Evolutionary conservation across 169 alveolate species (phyloP).

Genomic region (Plasmodium ovale): DNA sequence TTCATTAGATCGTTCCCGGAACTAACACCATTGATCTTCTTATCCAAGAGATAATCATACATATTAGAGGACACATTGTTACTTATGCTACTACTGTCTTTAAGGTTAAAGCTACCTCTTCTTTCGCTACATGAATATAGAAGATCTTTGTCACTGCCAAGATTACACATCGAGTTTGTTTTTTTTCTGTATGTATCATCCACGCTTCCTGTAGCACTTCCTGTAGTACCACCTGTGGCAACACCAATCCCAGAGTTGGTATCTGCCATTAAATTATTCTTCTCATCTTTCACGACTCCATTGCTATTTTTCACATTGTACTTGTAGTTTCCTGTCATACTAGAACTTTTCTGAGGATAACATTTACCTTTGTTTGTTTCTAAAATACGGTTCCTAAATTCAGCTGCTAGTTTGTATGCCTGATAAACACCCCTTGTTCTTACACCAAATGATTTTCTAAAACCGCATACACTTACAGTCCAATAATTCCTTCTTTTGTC

Average conservation of each 20-base stretch:
- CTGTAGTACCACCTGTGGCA: background rate
- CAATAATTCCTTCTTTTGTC: slow-evolving; percentile 76
- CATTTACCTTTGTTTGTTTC: slow-evolving; percentile 72
- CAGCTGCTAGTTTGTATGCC: slow-evolving; percentile 77
- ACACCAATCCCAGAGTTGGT: background rate
- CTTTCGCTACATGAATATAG: slow-evolving; percentile 17
- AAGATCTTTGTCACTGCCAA: slow-evolving; percentile 38
- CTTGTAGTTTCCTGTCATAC: slow-evolving; percentile 44
- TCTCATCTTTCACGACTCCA: slow-evolving; percentile 52
- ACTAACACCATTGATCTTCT: slow-evolving; percentile 5
- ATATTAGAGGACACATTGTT: slow-evolving; percentile 12
- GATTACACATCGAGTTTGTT: slow-evolving; percentile 3
- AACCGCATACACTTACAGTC: slow-evolving; percentile 78
- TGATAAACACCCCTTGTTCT: slow-evolving; percentile 77
- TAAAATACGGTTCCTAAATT: slow-evolving; percentile 68
- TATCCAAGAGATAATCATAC: slow-evolving; percentile 56
- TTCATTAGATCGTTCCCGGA: background rate
- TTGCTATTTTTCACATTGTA: slow-evolving; percentile 31
- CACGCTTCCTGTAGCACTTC: background rate
- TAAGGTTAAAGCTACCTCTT: background rate
- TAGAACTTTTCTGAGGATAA: slow-evolving; percentile 52
- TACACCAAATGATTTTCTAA: slow-evolving; percentile 76
- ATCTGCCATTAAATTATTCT: background rate
- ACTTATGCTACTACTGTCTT: background rate
- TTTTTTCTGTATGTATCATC: slow-evolving; percentile 13